These are phyloP conservation scores for Aureoboletus auriporus DNA, from an alignment of 768 basidiomycete genomes.

Conservation along the genomic window DNA sequence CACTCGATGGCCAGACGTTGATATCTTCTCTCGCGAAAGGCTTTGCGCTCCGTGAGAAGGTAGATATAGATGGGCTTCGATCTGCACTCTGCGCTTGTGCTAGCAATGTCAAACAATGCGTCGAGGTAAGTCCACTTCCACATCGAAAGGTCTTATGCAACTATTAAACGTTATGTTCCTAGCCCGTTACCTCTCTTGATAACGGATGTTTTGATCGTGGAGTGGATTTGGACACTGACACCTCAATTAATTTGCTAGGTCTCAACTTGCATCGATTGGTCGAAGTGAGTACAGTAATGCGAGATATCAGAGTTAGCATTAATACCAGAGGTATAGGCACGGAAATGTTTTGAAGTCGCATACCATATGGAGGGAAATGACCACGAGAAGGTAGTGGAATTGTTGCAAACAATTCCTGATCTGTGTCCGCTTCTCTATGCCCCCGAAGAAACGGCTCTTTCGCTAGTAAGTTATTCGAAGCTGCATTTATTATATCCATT, in stretches of 20 bases:
- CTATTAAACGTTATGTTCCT: neutral
- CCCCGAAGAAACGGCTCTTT: neutral
- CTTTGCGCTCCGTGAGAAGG: neutral
- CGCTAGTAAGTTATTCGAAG: slow-evolving; percentile 3
- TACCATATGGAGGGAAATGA: neutral
- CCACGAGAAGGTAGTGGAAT: neutral
- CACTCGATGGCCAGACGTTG: neutral
- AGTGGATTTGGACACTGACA: neutral
- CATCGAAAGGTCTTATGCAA: neutral
- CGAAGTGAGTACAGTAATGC: neutral
- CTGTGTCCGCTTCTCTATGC: neutral
- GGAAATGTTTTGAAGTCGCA: neutral
- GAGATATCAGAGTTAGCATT: neutral
- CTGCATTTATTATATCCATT: neutral
- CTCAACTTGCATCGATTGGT: neutral
- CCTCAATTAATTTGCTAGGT: neutral
- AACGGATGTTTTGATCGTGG: neutral
- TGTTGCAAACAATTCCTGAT: neutral
- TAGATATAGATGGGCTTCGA: neutral
- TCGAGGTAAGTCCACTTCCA: slow-evolving; percentile 3
- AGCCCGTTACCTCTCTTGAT: slow-evolving; percentile 8
- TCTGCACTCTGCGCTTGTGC: neutral
- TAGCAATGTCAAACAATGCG: neutral
- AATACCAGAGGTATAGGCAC: slow-evolving; percentile 1
- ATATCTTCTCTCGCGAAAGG: slow-evolving; percentile 5